Conservation (phyloP, 352 stramenopile genomes). For the Globisporangium uncinulatum region DNA sequence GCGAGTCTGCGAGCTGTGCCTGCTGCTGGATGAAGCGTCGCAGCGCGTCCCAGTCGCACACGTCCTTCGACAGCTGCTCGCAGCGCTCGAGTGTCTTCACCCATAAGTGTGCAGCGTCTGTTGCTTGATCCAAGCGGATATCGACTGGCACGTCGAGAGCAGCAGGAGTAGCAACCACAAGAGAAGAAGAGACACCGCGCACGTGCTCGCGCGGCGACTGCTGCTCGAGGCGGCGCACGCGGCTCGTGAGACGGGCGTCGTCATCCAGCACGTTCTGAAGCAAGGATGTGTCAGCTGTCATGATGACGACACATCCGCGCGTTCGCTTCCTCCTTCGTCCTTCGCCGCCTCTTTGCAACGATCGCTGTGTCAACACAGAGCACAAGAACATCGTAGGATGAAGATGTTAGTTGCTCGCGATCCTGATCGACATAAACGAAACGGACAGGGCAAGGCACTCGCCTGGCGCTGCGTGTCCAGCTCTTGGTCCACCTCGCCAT, state of each 20-base stretch:
- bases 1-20: constrained; percentile 6
- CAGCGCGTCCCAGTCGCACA: constrained; percentile 1
- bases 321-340: no score
- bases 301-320: no score
- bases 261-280: constrained; percentile 20
- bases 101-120: neutral
- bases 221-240: constrained; percentile 17
- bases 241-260: constrained; percentile 19
- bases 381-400: no score
- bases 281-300: no score
- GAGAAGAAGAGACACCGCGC: no score
- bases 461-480: neutral
- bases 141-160: neutral
- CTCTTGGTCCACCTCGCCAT: neutral
- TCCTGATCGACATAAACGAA: no score
- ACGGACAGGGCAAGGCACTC: no score
- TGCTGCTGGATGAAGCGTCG: constrained; percentile 14
- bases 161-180: no score
- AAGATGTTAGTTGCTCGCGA: no score
- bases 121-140: neutral
- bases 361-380: neutral
- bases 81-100: neutral
- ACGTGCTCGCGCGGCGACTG: constrained; percentile 14
- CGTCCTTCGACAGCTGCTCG: neutral
- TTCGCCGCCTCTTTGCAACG: no score